Conservation (phyloP, 768 basidiomycete genomes). For the Boletus vinaceobasis region DNA sequence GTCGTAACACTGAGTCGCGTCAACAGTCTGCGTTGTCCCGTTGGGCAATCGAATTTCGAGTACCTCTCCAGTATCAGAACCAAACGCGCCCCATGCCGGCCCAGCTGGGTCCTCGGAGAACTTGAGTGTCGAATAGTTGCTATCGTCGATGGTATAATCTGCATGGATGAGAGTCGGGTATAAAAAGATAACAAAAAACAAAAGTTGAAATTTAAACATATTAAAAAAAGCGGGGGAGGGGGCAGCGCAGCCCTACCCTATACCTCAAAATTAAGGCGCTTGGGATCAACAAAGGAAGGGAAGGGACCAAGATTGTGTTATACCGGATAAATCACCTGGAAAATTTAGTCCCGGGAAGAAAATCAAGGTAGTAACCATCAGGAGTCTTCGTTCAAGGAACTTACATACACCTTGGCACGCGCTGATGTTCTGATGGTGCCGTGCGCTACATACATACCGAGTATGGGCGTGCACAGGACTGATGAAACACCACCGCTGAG, state of each 20-base stretch:
- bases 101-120: conserved; percentile 28
- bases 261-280: not conserved
- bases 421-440: conserved; percentile 1
- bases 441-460: not conserved
- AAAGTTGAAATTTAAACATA: conserved; percentile 6
- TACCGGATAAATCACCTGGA: not conserved
- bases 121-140: conserved; percentile 22
- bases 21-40: conserved; percentile 23
- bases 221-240: not conserved
- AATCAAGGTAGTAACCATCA: not conserved
- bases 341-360: not conserved
- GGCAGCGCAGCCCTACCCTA: not conserved
- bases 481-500: not conserved
- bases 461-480: not conserved
- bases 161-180: conserved; percentile 10
- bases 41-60: conserved; percentile 22
- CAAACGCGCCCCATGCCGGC: conserved; percentile 26
- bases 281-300: conserved; percentile 5
- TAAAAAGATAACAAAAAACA: conserved; percentile 1
- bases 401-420: not conserved
- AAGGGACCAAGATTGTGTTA: not conserved
- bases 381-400: not conserved
- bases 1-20: conserved; percentile 23
- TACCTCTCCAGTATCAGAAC: conserved; percentile 19
- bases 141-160: conserved; percentile 28